A percentile compares a stretch with the other conserved stretches of the same genome.
These are phyloP conservation scores for Nannizzia gypsea DNA, from an alignment of 2,329 filamentous ascomycete species.

Conservation along the genomic window DNA sequence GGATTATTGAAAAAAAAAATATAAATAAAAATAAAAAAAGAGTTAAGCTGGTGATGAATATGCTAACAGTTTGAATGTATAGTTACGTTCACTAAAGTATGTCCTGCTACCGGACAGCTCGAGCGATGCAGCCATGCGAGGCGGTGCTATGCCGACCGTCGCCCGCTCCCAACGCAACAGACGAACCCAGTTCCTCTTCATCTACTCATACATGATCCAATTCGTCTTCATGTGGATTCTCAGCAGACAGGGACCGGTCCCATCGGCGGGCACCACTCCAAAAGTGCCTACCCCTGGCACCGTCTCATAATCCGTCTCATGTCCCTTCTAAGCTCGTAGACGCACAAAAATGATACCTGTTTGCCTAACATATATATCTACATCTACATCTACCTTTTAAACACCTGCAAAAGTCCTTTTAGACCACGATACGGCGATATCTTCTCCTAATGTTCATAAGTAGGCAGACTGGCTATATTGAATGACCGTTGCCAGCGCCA, in stretches of 20 bases:
- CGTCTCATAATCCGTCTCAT: not conserved
- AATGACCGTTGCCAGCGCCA: too few species aligned
- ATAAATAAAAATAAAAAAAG: too few species aligned
- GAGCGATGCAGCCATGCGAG: constrained; percentile 49
- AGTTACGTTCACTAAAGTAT: constrained; percentile 93
- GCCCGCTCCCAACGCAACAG: constrained; percentile 76
- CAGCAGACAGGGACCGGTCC: constrained; percentile 40
- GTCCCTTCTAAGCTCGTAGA: not conserved
- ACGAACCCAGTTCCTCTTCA: constrained; percentile 81
- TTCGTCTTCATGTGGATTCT: constrained; percentile 87
- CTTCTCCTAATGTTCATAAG: too few species aligned
- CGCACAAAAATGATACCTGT: not conserved
- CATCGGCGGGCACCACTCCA: constrained; percentile 15
- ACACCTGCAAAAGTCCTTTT: too few species aligned
- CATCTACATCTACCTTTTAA: not conserved
- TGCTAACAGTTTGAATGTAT: not conserved
- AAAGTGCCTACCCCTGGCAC: not conserved
- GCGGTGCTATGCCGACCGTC: constrained; percentile 53
- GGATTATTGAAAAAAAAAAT: not conserved
- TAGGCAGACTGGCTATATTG: too few species aligned
- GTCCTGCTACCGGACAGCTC: constrained; percentile 80
- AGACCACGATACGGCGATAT: too few species aligned
- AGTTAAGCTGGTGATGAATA: not conserved
- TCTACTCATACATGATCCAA: constrained; percentile 91
- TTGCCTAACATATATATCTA: not conserved